Evolutionary conservation across 371 early-diverging fungal species (phyloP).

Genomic region (Entomophthora muscae): DNA sequence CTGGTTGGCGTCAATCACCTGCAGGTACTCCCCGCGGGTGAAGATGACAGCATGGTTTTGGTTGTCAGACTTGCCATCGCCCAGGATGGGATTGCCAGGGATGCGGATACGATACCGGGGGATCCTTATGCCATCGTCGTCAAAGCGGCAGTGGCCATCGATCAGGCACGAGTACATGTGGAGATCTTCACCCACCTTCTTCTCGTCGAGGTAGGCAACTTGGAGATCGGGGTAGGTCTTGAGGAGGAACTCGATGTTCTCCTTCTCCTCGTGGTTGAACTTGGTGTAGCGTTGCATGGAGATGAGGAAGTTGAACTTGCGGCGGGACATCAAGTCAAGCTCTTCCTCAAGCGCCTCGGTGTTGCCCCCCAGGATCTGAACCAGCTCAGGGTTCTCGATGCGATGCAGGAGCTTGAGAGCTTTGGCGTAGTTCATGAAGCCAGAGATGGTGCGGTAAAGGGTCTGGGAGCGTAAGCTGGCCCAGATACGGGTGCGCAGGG

Average conservation of each 20-base stretch:
- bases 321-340: constrained; percentile 37
- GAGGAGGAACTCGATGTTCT: constrained; percentile 59
- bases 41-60: constrained; percentile 77
- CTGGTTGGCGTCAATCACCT: constrained; percentile 81
- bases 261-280: constrained; percentile 55
- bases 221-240: constrained; percentile 60
- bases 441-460: constrained; percentile 71
- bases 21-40: constrained; percentile 68
- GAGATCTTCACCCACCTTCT: constrained; percentile 21
- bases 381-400: constrained; percentile 64
- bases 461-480: constrained; percentile 82
- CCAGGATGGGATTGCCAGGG: constrained; percentile 76
- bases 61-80: constrained; percentile 84
- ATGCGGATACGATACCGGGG: constrained; percentile 58
- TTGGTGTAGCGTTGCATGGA: constrained; percentile 77
- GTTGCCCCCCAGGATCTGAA: constrained; percentile 36
- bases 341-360: constrained; percentile 45
- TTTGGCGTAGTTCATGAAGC: constrained; percentile 78
- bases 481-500: constrained; percentile 77
- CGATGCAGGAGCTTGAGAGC: constrained; percentile 64
- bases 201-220: constrained; percentile 65
- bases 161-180: constrained; percentile 51
- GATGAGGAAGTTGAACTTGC: constrained; percentile 71
- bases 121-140: constrained; percentile 43
- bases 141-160: constrained; percentile 46